phyloP scores from a whole-genome alignment of 768 basidiomycete species.

The Russula dissimulans region DNA sequence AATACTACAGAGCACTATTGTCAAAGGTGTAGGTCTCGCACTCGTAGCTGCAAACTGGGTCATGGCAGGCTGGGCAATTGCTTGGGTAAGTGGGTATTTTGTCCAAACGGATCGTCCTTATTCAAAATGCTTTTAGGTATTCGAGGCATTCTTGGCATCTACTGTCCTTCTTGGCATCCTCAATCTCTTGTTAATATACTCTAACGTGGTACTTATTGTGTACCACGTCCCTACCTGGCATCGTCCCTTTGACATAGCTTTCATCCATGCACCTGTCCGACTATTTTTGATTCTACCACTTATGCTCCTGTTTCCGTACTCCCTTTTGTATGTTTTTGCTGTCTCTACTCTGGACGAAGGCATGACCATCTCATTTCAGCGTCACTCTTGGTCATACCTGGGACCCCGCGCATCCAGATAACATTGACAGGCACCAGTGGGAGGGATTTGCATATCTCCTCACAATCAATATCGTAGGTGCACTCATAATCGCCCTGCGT shows the following conservation, averaged over 20 bases:
- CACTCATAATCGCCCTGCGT: conserved; percentile 46
- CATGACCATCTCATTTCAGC: conserved; percentile 29
- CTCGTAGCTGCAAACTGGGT: conserved; percentile 73
- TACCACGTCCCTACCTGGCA: conserved; percentile 54
- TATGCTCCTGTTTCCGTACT: conserved; percentile 50
- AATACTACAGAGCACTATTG: conserved; percentile 44
- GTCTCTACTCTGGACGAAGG: background rate
- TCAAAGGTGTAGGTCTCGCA: conserved; percentile 71
- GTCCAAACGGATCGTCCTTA: background rate
- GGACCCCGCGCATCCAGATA: conserved; percentile 40
- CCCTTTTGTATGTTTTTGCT: conserved; percentile 39
- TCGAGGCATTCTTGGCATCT: conserved; percentile 67
- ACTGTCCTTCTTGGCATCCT: conserved; percentile 68
- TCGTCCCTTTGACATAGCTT: conserved; percentile 63
- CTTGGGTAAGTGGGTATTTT: conserved; percentile 44
- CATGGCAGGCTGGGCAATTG: conserved; percentile 71
- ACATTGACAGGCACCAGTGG: conserved; percentile 57
- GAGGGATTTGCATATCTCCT: conserved; percentile 63
- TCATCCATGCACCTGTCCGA: conserved; percentile 83
- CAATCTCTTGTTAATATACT: conserved; percentile 62
- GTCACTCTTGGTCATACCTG: conserved; percentile 62
- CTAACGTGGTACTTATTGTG: conserved; percentile 66
- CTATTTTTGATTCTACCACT: conserved; percentile 51
- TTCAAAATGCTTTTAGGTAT: conserved; percentile 34
- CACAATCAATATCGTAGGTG: conserved; percentile 42